Base-by-base conservation (phyloP, 441 rosid genomes). In the Euphorbia schlechtendalii region DNA sequence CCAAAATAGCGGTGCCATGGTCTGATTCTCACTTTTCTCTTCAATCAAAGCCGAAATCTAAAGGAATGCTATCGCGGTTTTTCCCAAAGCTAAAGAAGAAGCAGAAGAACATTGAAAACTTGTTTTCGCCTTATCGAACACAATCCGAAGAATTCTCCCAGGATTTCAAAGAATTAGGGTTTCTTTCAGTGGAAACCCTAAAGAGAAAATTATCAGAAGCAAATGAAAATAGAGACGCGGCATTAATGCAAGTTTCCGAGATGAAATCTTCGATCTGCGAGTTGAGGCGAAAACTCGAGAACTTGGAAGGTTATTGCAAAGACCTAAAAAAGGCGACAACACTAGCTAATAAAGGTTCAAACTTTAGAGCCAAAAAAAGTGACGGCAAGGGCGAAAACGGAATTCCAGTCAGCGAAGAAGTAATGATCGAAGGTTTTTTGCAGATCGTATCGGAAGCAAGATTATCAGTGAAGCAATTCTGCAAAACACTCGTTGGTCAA, bases 371-470 rank as follows among this genome's bases (percentile, higher is more conserved):
- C 4, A 32, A 32, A 32, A 32, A 32, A 3, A 6, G 4, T 6
- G 34, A 32, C 6, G 3, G 3, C 34, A 32, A 2, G 3, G 34
- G 34, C 34, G 34, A 32, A 32, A 32, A 32, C 34, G 34, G 4
- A 5, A 38, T 88, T 87, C 94, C 96, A 1, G 96, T 92, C n/a
- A 86, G 77, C 51, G 92, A 88, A 63, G 96, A 93, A 41, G 95
- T 78, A 57, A 88, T 88, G 96, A 86, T 82, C 38, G 99, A 90
- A 69, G 92, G 89, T 4, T 93, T 93, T 78, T 76, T 90, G 76
- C 97, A 93, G 81, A 82, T 90, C 22, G 99, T 88, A 62, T 87
- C 97, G 0, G 99, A 93, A 78, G 84, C 99, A 63, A 87, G 96
- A 79, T 71, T 88, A 53, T 93, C 99, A 0, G 84, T 90, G 64